Evolutionary conservation across 805 yeast species (phyloP).

Genomic region (Myxozyma sirexii): DNA sequence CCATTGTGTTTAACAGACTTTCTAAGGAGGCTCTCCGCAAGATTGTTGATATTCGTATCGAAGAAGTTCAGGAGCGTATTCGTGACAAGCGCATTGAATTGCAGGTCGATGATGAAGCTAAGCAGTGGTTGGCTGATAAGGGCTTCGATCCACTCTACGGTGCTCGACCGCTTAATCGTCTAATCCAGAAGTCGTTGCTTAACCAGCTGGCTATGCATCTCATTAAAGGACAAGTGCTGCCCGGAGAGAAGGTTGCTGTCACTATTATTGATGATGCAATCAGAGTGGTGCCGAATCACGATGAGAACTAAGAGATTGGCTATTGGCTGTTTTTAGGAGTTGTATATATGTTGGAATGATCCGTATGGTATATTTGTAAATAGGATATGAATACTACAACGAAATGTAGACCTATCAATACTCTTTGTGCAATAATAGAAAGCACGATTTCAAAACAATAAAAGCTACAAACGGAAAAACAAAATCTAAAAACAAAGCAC

Average conservation of each 20-base stretch:
- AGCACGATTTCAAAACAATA: too few relatives aligned
- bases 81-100: conserved; percentile 73
- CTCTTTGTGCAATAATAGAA: too few relatives aligned
- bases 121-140: conserved; percentile 73
- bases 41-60: conserved; percentile 82
- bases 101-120: conserved; percentile 62
- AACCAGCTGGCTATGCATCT: conserved; percentile 83
- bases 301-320: not conserved
- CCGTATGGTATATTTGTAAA: not conserved
- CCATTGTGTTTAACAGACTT: conserved; percentile 88
- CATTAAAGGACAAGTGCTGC: conserved; percentile 74
- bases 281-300: conserved; percentile 52
- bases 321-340: not conserved
- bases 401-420: too few relatives aligned
- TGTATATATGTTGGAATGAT: not conserved
- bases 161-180: conserved; percentile 92
- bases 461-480: too few relatives aligned
- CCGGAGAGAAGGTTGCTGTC: conserved; percentile 58
- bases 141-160: conserved; percentile 95
- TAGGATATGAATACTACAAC: not conserved
- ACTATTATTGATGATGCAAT: conserved; percentile 51
- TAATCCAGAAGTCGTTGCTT: conserved; percentile 78
- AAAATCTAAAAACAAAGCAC: too few relatives aligned
- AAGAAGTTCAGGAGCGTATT: conserved; percentile 78
- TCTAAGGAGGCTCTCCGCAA: conserved; percentile 72